Base-by-base conservation (phyloP, 768 basidiomycete species). In the Hirschioporus abietinus region DNA sequence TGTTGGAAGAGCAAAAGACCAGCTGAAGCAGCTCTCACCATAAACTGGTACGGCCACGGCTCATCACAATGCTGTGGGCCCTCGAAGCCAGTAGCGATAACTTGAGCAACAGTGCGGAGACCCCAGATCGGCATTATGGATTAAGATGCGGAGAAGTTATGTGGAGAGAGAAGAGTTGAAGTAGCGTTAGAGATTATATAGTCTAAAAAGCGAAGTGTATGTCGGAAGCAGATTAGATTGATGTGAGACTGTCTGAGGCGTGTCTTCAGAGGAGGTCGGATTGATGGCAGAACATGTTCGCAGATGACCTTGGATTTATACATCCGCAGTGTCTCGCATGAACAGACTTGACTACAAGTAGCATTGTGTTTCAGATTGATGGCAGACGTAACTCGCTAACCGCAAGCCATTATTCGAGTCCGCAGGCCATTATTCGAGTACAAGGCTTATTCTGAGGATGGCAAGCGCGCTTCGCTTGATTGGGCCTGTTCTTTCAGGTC, bases 61-160 rank as follows among this genome's bases (percentile, higher is more conserved):
- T 61, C 60, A 34, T 61, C 60, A 18, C 24, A 25, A 15, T 61
- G 60, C 30, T 61, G 60, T 8, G 60, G 60, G 60, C 60, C 60
- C 25, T 61, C 60, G 17, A 25, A 61, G 30, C 60, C 60, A 34
- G 60, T 34, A 18, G 60, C 60, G 60, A 61, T 61, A 15, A 25
- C 24, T 61, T 25, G 25, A 34, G 60, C 60, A 24, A 61, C 60
- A 24, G 60, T 61, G 25, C 30, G 24, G 4, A 61, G 60, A 18
- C 60, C 60, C 25, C 24, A 34, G 30, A 61, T 61, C 25, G 60
- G 60, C 60, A 61, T 61, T 61, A 25, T 61, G 60, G 17, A 25
- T 61, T 61, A 52, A 15, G 42, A 20, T 30, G 30, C 30, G 30
- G 8, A 30, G 30, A 30, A 30, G 30, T 30, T 3, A 30, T 8